Evolutionary conservation across 495 filamentous ascomycete species (phyloP).

Genomic region (Cladorrhinum samala): DNA sequence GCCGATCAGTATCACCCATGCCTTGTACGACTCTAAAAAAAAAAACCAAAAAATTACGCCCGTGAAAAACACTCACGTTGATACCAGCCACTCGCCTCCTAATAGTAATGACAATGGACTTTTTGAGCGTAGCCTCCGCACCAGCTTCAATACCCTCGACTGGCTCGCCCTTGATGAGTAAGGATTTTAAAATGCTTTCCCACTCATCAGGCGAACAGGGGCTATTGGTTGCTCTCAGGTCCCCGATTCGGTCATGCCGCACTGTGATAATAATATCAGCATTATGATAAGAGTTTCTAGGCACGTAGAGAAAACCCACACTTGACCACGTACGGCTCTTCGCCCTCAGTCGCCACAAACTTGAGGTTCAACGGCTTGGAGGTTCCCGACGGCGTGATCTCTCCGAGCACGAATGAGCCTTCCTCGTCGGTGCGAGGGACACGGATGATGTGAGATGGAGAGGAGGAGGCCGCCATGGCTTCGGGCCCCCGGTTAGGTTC

Average conservation of each 20-base stretch:
- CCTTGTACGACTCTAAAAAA: neutral
- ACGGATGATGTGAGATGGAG: slow-evolving; percentile 45
- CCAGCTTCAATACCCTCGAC: slow-evolving; percentile 37
- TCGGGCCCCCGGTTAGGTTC: neutral
- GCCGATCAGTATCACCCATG: slow-evolving; percentile 9
- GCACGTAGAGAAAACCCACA: slow-evolving; percentile 42
- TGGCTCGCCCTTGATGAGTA: slow-evolving; percentile 30
- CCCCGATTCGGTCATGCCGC: slow-evolving; percentile 27
- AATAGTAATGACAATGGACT: slow-evolving; percentile 35
- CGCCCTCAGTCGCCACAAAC: slow-evolving; percentile 63
- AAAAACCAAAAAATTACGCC: neutral
- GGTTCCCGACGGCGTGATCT: slow-evolving; percentile 42
- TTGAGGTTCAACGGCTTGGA: slow-evolving; percentile 51
- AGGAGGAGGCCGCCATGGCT: slow-evolving; percentile 10
- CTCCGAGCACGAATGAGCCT: slow-evolving; percentile 51
- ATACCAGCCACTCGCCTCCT: slow-evolving; percentile 43
- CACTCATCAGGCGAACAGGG: slow-evolving; percentile 39
- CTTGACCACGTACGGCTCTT: slow-evolving; percentile 50
- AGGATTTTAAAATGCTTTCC: slow-evolving; percentile 36
- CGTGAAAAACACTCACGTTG: slow-evolving; percentile 28
- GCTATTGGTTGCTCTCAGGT: slow-evolving; percentile 20
- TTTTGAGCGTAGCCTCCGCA: slow-evolving; percentile 31
- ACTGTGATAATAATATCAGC: slow-evolving; percentile 25
- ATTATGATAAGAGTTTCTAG: too few species aligned
- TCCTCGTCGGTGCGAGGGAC: slow-evolving; percentile 51